phyloP scores from a whole-genome alignment of 805 yeast genomes.

The Starmera caribaea region DNA sequence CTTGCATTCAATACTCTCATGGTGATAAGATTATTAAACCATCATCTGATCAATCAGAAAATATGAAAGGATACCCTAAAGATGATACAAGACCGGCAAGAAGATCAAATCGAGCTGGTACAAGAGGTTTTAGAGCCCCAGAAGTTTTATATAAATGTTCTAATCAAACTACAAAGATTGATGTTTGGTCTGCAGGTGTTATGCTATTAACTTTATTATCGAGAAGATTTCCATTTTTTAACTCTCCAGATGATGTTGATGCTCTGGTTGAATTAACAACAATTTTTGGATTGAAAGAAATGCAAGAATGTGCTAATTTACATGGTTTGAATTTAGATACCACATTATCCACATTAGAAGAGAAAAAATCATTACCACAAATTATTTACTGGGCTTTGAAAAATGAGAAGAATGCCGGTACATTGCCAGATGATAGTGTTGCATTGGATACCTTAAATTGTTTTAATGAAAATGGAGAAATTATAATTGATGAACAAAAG shows the following conservation, averaged over 20 bases:
- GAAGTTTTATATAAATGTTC: constrained; percentile 48
- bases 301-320: constrained; percentile 68
- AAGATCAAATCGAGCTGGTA: constrained; percentile 93
- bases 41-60: constrained; percentile 15
- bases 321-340: constrained; percentile 88
- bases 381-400: constrained; percentile 34
- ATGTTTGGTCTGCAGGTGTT: constrained; percentile 79
- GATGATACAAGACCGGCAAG: constrained; percentile 83
- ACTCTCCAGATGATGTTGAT: constrained; percentile 88
- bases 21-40: constrained; percentile 12
- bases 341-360: constrained; percentile 39
- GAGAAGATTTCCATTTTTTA: constrained; percentile 86
- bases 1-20: constrained; percentile 30
- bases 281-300: constrained; percentile 64
- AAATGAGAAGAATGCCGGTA: constrained; percentile 42
- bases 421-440: constrained; percentile 66
- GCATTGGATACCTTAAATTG: constrained; percentile 52
- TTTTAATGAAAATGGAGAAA: constrained; percentile 5
- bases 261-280: constrained; percentile 79
- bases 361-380: constrained; percentile 16
- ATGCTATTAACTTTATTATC: constrained; percentile 65
- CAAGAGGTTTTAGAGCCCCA: constrained; percentile 84
- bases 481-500: constrained; percentile 3
- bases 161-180: constrained; percentile 58
- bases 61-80: constrained; percentile 65